phyloP scores from a whole-genome alignment of 1,284 basidiomycete genomes.

The Wallemia mellicola region DNA sequence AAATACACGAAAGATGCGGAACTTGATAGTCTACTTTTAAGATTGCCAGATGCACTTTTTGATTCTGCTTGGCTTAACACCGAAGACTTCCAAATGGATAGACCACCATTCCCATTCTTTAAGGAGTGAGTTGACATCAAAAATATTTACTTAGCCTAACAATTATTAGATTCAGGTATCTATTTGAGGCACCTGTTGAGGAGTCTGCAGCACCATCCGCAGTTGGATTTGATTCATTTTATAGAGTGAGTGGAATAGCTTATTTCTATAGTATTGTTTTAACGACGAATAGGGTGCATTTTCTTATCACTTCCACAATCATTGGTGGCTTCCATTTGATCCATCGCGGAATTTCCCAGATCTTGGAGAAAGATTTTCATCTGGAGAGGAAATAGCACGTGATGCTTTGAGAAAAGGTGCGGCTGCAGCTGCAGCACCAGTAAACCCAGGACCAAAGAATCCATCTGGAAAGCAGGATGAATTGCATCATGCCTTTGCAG shows the following conservation, averaged over 20 bases:
- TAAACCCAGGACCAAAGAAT: slow-evolving; percentile 1
- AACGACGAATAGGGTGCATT: slow-evolving; percentile 26
- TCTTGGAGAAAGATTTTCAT: slow-evolving; percentile 43
- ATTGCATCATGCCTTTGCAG: slow-evolving; percentile 6
- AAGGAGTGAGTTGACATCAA: slow-evolving; percentile 31
- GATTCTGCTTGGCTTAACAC: slow-evolving; percentile 64
- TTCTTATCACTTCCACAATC: slow-evolving; percentile 64
- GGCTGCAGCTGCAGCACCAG: neutral
- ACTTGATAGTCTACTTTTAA: slow-evolving; percentile 35
- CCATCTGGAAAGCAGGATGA: slow-evolving; percentile 9
- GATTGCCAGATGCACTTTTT: slow-evolving; percentile 54
- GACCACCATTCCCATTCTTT: slow-evolving; percentile 58
- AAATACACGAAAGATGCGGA: slow-evolving; percentile 47
- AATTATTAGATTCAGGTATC: slow-evolving; percentile 30
- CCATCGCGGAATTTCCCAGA: slow-evolving; percentile 65
- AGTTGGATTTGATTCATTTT: slow-evolving; percentile 55
- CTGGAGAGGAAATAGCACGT: slow-evolving; percentile 27
- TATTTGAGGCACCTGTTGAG: slow-evolving; percentile 43
- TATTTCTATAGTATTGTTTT: neutral
- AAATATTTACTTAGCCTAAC: neutral
- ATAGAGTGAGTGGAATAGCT: slow-evolving; percentile 18
- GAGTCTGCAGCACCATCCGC: slow-evolving; percentile 39
- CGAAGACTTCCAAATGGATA: slow-evolving; percentile 46
- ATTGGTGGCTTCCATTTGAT: slow-evolving; percentile 81
- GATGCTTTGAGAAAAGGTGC: slow-evolving; percentile 5